Base-by-base conservation (phyloP, 441 rosid genomes). In the Biscutella laevigata region DNA sequence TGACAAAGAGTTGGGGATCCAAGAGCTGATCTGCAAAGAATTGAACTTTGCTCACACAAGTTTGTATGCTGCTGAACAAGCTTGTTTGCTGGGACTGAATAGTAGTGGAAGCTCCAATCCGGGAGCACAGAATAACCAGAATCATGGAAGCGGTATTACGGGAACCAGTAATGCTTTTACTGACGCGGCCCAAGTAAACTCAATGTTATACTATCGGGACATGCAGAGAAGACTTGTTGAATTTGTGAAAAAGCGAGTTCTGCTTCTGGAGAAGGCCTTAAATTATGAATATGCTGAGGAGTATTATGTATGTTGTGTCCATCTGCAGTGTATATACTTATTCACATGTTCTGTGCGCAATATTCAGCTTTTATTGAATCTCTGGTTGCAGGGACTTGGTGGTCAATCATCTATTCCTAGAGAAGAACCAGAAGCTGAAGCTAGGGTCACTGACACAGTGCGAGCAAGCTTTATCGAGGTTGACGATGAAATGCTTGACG, bases 171-270 rank as follows among this genome's bases (percentile, higher is more conserved):
- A 69, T 69, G 37, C 69, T 37, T 66, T 74, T 5, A 46, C 73
- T 60, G 81, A 76, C 42, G 79, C 24, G 16, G 53, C 59, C 21
- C 88, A 71, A 61, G 90, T 83, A 48, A 68, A 58, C 32, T 47
- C 78, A 16, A 52, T 83, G 40, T 69, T 80, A 59, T 90, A 80
- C 47, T 89, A 75, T 62, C 74, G 99, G 71, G 99, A 89, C 67
- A 81, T 82, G 89, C 99, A 94, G 74, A 76, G 95, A 59, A 73
- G 95, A 47, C 94, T 81, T 55, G 97, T 86, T 52, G 97, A 89
- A 70, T 94, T 80, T 71, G 77, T 94, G 68, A 89, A 94, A 80
- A 94, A 89, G 71, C 79, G 99, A 70, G 94, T 86, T 54, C 81
- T 86, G 10, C 97, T 94, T 49, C 71, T 94, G 75, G 99, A 89